Conservation (phyloP, 1,284 basidiomycete genomes). For the Fomes fomentarius region DNA sequence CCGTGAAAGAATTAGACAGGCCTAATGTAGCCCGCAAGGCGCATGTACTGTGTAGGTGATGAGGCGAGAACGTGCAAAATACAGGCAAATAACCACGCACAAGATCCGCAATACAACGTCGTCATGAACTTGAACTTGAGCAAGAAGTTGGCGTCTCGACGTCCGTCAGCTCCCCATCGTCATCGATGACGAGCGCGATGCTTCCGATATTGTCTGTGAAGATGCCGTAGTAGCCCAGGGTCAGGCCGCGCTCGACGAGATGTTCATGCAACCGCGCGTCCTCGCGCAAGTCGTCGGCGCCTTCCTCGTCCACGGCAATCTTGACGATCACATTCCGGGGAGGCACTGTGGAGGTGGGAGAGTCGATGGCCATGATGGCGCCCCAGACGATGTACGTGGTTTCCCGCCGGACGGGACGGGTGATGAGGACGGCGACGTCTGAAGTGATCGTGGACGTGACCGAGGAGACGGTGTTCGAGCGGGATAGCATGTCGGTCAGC, state of each 20-base stretch:
- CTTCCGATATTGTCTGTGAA: constrained; percentile 22
- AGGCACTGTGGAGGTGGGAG: constrained; percentile 1
- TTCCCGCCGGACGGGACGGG: constrained; percentile 22
- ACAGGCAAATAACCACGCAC: too few species aligned
- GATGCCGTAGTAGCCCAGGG: constrained; percentile 21
- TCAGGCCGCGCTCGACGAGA: constrained; percentile 22
- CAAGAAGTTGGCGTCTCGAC: neutral
- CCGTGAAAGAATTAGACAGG: neutral
- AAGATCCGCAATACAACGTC: too few species aligned
- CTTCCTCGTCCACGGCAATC: constrained; percentile 26
- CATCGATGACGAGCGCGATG: constrained; percentile 23
- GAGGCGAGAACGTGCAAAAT: neutral
- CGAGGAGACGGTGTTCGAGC: constrained; percentile 19
- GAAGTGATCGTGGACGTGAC: constrained; percentile 9
- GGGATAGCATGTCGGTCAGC: constrained; percentile 7
- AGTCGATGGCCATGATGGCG: constrained; percentile 20
- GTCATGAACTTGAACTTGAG: too few species aligned
- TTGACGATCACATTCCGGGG: constrained; percentile 22
- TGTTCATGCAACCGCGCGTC: constrained; percentile 22
- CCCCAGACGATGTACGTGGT: constrained; percentile 26
- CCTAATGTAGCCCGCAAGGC: neutral
- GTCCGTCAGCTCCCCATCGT: constrained; percentile 15
- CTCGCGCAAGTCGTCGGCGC: constrained; percentile 23
- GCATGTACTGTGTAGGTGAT: too few species aligned
- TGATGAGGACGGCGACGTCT: constrained; percentile 23